phyloP scores from a whole-genome alignment of 2,329 filamentous ascomycete genomes.

The Trichoderma asperellum region DNA sequence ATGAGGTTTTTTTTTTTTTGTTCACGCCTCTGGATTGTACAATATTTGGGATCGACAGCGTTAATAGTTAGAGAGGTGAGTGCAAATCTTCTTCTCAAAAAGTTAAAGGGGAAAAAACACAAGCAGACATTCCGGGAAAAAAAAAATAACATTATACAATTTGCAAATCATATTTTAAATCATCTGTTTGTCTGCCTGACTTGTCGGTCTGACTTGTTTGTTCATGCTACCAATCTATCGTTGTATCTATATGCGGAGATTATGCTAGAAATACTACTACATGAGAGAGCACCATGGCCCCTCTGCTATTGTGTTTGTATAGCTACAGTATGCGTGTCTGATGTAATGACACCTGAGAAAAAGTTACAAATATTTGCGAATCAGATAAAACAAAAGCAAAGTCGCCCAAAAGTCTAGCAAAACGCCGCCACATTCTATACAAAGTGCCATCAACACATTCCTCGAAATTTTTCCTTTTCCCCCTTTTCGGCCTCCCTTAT shows the following conservation, averaged over 20 bases:
- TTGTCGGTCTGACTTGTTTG: not conserved
- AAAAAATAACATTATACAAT: slow-evolving; percentile 9
- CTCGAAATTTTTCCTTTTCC: not conserved
- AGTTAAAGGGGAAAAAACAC: slow-evolving; percentile 6
- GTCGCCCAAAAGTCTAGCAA: slow-evolving; percentile 28
- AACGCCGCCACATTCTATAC: slow-evolving; percentile 34
- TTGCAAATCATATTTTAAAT: not conserved
- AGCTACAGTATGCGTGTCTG: not conserved
- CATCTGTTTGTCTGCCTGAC: not conserved
- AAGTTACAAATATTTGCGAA: slow-evolving; percentile 1
- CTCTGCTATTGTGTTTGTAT: not conserved
- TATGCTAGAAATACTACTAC: not conserved
- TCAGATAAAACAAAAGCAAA: slow-evolving; percentile 1
- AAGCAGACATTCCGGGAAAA: not conserved
- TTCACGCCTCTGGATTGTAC: slow-evolving; percentile 27
- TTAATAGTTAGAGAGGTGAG: slow-evolving; percentile 20
- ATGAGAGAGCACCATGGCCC: not conserved
- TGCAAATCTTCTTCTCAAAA: not conserved
- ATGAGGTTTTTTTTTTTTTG: not conserved
- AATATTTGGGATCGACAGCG: slow-evolving; percentile 25
- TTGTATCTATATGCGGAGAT: slow-evolving; percentile 10
- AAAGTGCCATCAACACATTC: slow-evolving; percentile 9
- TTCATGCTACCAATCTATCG: slow-evolving; percentile 18
- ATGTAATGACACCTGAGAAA: not conserved
- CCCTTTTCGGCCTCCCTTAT: no score